Evolutionary conservation across 1,284 basidiomycete species (phyloP), one percentile per base, ranked within the genome.

Genomic region (Microbotryum silenes-acaulis): DNA sequence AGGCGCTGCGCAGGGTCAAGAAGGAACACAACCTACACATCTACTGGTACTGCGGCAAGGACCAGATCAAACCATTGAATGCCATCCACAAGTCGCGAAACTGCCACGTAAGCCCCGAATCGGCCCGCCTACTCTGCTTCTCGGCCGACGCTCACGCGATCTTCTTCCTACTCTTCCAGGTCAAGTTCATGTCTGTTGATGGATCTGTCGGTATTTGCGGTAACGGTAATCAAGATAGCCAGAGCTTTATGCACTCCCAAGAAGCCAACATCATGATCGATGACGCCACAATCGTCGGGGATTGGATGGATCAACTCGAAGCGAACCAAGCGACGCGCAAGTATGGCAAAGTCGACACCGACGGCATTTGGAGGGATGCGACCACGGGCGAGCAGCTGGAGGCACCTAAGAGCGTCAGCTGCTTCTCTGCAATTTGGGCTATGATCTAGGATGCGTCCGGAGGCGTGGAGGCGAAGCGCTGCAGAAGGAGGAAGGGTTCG

Each of bases 181-280:
- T 87, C 72, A 89, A 89, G 74, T 81, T 89, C 72, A 86, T 86
- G 73, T 79, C 82, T 45, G 81, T 87, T 65, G 87, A 89, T 71
- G 83, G 83, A 65, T 78, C 81, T 68, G 82, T 88, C 33, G 82
- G 81, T 23, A 88, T 89, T 62, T 77, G 83, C 29, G 87, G 87
- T 5, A 85, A 81, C 60, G 84, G 84, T 9, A 86, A 85, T 71
- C 83, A 83, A 68, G 84, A 84, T 67, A 82, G 81, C n/a, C 85
- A 88, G 72, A 83, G 81, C 20, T 88, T 86, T 85, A 88, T 82
- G 78, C 88, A 89, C 74, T 84, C 82, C 48, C 84, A 87, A 68
- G 87, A 89, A 72, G 81, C 85, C 70, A 88, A 89, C 72, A 78
- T 88, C 61, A 83, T 89, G 81, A 78, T 89, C 54, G 87, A 89